Conservation (phyloP, 306 rosid genomes). For the Quercus alba region DNA sequence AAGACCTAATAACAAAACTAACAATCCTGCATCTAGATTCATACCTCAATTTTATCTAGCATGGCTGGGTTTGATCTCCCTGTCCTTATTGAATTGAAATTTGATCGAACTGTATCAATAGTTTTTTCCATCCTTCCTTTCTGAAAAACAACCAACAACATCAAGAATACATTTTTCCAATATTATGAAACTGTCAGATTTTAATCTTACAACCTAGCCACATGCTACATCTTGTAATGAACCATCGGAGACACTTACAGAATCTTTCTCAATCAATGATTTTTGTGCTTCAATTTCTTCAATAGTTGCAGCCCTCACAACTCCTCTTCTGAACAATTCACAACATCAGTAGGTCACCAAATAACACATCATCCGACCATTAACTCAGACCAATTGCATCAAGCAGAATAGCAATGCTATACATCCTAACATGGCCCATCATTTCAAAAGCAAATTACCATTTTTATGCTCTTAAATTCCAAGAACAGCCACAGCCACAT, state of each 20-base stretch:
- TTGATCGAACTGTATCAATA: conserved; percentile 62
- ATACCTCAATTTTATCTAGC: conserved; percentile 93
- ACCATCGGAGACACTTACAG: conserved; percentile 41
- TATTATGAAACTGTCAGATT: neutral
- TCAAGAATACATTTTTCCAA: neutral
- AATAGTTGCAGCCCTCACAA: conserved; percentile 78
- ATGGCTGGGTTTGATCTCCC: conserved; percentile 85
- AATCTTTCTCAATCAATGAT: conserved; percentile 66
- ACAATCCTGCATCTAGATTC: conserved; percentile 3
- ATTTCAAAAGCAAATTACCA: neutral
- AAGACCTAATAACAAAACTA: neutral
- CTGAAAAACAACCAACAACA: conserved; percentile 33
- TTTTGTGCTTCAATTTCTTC: conserved; percentile 98
- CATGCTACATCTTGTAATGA: neutral
- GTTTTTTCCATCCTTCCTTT: conserved; percentile 86
- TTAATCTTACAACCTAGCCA: neutral
- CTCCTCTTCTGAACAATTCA: conserved; percentile 32
- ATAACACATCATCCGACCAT: neutral
- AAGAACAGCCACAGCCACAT: neutral
- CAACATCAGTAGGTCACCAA: neutral
- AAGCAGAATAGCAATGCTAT: neutral
- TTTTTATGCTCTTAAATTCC: neutral
- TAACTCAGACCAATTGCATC: neutral
- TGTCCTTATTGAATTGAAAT: conserved; percentile 85
- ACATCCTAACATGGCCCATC: neutral